These are phyloP conservation scores for Plasmopara viticola DNA, from an alignment of 352 stramenopile genomes.

Conservation along the genomic window DNA sequence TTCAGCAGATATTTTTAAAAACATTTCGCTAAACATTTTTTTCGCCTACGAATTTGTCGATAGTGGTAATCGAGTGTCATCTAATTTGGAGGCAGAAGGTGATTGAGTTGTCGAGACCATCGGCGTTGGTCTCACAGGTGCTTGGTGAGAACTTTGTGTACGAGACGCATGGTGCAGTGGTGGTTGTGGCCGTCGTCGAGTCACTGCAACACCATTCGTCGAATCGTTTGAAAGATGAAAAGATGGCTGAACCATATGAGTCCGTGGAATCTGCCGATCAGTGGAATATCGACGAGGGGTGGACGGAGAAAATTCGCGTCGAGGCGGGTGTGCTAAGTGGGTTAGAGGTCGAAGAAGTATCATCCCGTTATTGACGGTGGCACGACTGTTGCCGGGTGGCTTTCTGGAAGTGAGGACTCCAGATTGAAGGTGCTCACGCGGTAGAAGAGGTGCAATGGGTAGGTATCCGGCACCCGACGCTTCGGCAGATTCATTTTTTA, in stretches of 20 bases:
- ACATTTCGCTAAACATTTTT: no score
- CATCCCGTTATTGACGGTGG: constrained; percentile 20
- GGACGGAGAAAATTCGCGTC: constrained; percentile 14
- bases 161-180: constrained; percentile 4
- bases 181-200: constrained; percentile 12
- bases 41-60: constrained; percentile 9
- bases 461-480: constrained; percentile 10
- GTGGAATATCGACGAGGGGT: constrained; percentile 11
- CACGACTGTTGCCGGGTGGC: constrained; percentile 11
- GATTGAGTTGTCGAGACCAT: not conserved
- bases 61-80: constrained; percentile 21
- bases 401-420: constrained; percentile 13
- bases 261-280: constrained; percentile 6
- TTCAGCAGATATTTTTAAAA: no score
- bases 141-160: constrained; percentile 9
- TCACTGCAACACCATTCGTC: constrained; percentile 17
- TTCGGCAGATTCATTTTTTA: constrained; percentile 22
- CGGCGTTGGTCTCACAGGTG: constrained; percentile 2
- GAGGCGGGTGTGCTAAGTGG: constrained; percentile 18
- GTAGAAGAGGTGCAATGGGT: constrained; percentile 18
- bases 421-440: constrained; percentile 19
- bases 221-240: constrained; percentile 14
- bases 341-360: constrained; percentile 22
- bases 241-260: constrained; percentile 7
- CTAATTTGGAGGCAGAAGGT: constrained; percentile 13